Conservation (phyloP, 306 rosid genomes). For the Pyrus bretschneideri region DNA sequence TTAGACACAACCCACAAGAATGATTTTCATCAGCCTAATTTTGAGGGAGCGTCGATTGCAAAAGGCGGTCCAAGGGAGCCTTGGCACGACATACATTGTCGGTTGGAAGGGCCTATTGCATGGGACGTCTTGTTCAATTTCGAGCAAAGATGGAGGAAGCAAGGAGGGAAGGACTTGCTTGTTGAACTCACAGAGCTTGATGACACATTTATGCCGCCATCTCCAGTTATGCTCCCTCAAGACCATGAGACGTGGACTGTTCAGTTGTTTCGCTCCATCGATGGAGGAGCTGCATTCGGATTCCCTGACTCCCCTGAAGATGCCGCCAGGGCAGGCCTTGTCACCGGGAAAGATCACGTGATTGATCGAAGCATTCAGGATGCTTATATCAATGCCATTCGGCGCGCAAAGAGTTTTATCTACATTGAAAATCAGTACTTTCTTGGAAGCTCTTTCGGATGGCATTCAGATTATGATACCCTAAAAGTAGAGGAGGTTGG, state of each 20-base stretch:
- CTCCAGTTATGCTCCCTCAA: constrained; percentile 16
- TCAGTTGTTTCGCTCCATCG: constrained; percentile 40
- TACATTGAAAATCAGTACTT: constrained; percentile 51
- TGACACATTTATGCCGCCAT: constrained; percentile 19
- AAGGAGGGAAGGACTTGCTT: constrained; percentile 28
- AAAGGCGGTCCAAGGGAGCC: constrained; percentile 58
- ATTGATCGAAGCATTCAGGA: constrained; percentile 44
- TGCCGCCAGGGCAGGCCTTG: constrained; percentile 22
- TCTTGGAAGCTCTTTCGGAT: constrained; percentile 39
- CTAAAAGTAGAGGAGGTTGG: constrained; percentile 26
- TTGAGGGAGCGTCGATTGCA: constrained; percentile 16
- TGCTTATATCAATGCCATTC: constrained; percentile 42
- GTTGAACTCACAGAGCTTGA: constrained; percentile 13
- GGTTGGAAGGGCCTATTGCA: constrained; percentile 37
- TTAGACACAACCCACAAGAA: constrained; percentile 19
- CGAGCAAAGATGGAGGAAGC: constrained; percentile 47
- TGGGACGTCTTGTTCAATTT: constrained; percentile 46
- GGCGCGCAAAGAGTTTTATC: constrained; percentile 37
- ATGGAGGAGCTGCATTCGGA: constrained; percentile 39
- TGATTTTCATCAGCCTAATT: constrained; percentile 44
- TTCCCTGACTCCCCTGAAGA: constrained; percentile 21
- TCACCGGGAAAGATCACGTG: constrained; percentile 18
- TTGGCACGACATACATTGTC: constrained; percentile 49
- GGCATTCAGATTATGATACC: constrained; percentile 25
- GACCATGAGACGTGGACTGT: constrained; percentile 43